A percentile compares a stretch with the other conserved stretches of the same genome.
Evolutionary conservation across 2,329 filamentous ascomycete species (phyloP).

Genomic region (Proliferodiscus dingleyae): DNA sequence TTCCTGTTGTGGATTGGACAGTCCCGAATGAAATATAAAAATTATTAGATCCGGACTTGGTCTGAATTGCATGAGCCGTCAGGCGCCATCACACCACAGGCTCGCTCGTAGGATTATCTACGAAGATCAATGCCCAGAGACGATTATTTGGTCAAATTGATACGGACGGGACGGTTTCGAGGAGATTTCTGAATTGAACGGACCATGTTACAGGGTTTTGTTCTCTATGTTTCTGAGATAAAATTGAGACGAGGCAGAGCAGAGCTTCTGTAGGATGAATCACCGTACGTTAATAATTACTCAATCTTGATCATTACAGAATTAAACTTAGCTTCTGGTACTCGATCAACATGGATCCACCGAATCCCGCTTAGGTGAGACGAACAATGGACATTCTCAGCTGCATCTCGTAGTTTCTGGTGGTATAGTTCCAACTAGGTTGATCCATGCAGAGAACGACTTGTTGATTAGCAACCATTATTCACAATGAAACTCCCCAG

Average conservation of each 20-base stretch:
- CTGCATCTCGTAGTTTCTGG: slow-evolving; percentile 1
- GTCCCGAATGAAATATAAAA: no score
- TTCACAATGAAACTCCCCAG: no score
- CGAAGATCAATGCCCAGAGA: background rate
- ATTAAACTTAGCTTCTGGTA: background rate
- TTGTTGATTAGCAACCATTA: no score
- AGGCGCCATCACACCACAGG: background rate
- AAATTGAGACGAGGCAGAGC: no score
- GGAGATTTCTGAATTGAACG: background rate
- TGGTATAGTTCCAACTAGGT: background rate
- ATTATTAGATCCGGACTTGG: slow-evolving; percentile 4
- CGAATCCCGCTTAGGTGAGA: slow-evolving; percentile 2
- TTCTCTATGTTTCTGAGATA: no score
- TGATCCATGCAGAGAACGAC: no score
- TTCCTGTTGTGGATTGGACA: no score
- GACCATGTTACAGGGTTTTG: no score
- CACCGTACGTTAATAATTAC: background rate
- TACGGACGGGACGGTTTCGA: background rate
- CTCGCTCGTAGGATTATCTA: slow-evolving; percentile 1
- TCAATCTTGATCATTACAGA: background rate
- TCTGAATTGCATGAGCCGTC: background rate
- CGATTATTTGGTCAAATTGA: background rate
- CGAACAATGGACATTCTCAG: background rate
- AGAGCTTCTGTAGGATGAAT: background rate
- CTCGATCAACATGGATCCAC: slow-evolving; percentile 4